Evolutionary conservation across 2,329 filamentous ascomycete genomes (phyloP).

Genomic region (Penicillium sclerotiorum): DNA sequence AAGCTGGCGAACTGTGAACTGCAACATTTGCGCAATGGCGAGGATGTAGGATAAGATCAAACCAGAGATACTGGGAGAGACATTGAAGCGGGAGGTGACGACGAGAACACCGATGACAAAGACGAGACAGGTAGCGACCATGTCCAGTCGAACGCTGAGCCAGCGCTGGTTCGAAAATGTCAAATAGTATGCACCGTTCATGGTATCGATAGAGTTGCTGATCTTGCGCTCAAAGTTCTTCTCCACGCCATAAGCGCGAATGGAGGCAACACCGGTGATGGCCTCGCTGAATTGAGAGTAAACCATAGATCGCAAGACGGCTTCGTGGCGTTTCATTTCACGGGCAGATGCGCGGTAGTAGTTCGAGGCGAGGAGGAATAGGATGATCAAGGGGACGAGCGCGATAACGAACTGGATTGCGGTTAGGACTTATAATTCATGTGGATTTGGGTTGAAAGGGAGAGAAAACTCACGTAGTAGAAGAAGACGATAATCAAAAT

Average conservation of each 20-base stretch:
- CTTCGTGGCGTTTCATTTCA: constrained; percentile 92
- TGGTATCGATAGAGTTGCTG: constrained; percentile 75
- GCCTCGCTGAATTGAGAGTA: constrained; percentile 93
- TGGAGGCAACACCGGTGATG: constrained; percentile 73
- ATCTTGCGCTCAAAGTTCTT: constrained; percentile 72
- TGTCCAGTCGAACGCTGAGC: constrained; percentile 82
- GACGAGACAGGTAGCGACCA: constrained; percentile 80
- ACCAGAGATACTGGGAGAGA: constrained; percentile 81
- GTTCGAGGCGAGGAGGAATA: constrained; percentile 79
- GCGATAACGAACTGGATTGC: constrained; percentile 66
- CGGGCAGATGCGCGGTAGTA: constrained; percentile 92
- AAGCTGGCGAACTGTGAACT: constrained; percentile 90
- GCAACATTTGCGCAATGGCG: constrained; percentile 90
- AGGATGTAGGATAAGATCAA: constrained; percentile 92
- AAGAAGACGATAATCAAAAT: constrained; percentile 93
- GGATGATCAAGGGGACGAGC: constrained; percentile 67
- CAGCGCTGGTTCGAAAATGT: constrained; percentile 96
- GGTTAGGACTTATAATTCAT: constrained; percentile 3
- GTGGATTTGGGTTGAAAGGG: background rate
- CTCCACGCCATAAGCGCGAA: constrained; percentile 84
- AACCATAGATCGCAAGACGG: constrained; percentile 81
- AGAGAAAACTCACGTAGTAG: constrained; percentile 61
- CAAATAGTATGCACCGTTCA: constrained; percentile 92
- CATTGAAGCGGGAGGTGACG: constrained; percentile 84
- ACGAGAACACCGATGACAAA: constrained; percentile 89